Evolutionary conservation across 2,329 filamentous ascomycete species (phyloP), one percentile per base, ranked within the genome.

Genomic region (Diaporthe sp.): DNA sequence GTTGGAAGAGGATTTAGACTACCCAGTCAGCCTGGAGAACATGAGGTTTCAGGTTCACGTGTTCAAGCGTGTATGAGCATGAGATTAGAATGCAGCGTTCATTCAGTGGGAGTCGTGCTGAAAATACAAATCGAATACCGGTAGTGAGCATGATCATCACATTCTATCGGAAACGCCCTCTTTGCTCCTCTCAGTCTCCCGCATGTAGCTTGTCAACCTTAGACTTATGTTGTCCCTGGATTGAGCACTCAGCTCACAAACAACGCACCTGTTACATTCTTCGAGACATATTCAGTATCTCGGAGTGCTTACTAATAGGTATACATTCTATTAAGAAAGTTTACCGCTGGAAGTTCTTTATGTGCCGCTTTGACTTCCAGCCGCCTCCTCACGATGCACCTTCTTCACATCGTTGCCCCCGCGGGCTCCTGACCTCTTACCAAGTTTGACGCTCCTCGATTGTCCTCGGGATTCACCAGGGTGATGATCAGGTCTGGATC

Each of bases 401-500:
- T 22, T 25, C 39, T 32, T 76, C 72, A 81, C 74, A 78, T 79
- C 9, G 81, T 82, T 4, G 81, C 79, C 6, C 81, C 81, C 1
- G 79, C 80, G 10, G 80, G 79, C 70, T 79, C 72, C 4, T 76
- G 75, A 56, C 80, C 81, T 32, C 79, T 73, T 3, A 80, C 77
- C 73, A 82, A 59, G 30, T 74, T 78, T 3, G 81, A 76, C 2
- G 76, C 78, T 72, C 82, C 81, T 72, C 83, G 80, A 0, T 75
- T 78, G 51, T 75, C 78, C 56, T 80, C 80, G 35, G 81, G 80
- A 73, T 83, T 80, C 12, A 81, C 82, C 10, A 85, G 77, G 9
- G 77, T 77, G 37, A 85, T 81, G 39, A 80, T 80, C 44, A 85
- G 79, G 8, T 79, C 78, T 1, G 80, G 73, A 37, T 85, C 83